Evolutionary conservation across 805 yeast species (phyloP).

Genomic region (Saturnispora zaruensis): DNA sequence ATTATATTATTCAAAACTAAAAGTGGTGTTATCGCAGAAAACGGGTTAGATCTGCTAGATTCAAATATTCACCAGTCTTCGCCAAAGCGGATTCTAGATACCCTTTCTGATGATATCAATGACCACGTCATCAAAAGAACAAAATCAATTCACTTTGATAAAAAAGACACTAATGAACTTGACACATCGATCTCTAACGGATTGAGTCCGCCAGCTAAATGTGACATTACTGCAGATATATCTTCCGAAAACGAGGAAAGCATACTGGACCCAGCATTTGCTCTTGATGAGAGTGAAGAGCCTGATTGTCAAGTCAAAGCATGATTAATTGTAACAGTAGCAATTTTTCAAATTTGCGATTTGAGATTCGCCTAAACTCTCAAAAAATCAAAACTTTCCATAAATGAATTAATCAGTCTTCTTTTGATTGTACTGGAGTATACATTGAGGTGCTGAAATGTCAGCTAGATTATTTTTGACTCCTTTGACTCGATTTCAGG

Average conservation of each 20-base stretch:
- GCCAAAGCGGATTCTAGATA: constrained; percentile 2
- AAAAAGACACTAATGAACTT: neutral
- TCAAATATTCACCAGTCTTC: constrained; percentile 5
- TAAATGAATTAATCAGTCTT: neutral
- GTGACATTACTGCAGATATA: neutral
- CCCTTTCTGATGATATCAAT: neutral
- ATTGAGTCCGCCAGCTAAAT: neutral
- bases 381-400: neutral
- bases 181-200: neutral
- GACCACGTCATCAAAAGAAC: constrained; percentile 4
- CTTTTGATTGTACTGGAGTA: neutral
- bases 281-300: neutral
- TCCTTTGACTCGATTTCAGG: neutral
- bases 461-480: neutral
- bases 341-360: neutral
- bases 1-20: constrained; percentile 4
- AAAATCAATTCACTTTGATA: constrained; percentile 1
- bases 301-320: neutral
- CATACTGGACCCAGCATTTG: neutral
- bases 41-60: neutral
- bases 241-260: neutral
- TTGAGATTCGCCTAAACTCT: neutral
- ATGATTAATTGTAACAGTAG: neutral
- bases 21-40: constrained; percentile 4
- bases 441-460: neutral